Conservation (phyloP, 345 rosid species). For the Combretum micranthum region DNA sequence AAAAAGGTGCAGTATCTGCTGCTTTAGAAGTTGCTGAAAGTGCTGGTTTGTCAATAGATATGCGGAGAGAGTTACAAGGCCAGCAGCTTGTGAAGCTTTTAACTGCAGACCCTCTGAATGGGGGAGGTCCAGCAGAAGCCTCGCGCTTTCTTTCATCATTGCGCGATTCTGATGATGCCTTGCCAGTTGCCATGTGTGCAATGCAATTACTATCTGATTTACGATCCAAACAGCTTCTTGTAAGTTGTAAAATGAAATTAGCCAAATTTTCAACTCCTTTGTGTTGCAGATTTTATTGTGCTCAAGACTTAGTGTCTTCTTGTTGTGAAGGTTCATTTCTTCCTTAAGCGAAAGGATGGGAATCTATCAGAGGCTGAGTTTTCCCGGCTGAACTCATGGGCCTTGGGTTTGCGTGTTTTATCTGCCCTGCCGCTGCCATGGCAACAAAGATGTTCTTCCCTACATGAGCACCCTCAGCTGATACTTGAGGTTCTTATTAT, state of each 20-base stretch:
- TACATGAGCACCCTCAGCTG: conserved; percentile 93
- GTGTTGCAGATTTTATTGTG: neutral
- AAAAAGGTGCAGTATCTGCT: conserved; percentile 96
- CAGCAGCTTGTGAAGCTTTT: conserved; percentile 97
- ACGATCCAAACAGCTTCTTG: conserved; percentile 95
- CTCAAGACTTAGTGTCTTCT: conserved; percentile 16
- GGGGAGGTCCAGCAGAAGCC: conserved; percentile 99
- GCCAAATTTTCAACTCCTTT: neutral
- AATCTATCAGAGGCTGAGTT: conserved; percentile 74
- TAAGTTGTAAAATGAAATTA: conserved; percentile 18
- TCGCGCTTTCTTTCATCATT: conserved; percentile 91
- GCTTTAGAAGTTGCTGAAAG: conserved; percentile 97
- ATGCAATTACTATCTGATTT: conserved; percentile 93
- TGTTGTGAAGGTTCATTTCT: conserved; percentile 79
- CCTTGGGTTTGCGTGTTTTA: conserved; percentile 91
- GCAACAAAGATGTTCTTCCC: conserved; percentile 96
- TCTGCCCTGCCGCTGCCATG: conserved; percentile 95
- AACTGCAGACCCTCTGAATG: conserved; percentile 91
- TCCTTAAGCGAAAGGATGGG: conserved; percentile 82
- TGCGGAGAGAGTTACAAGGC: conserved; percentile 93
- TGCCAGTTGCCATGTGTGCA: conserved; percentile 97
- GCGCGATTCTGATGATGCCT: conserved; percentile 85
- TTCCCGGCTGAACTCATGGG: conserved; percentile 93
- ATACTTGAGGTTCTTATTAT: conserved; percentile 91
- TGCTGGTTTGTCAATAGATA: conserved; percentile 74